Base-by-base conservation (phyloP, 306 rosid species). In the Malus sieversii region DNA sequence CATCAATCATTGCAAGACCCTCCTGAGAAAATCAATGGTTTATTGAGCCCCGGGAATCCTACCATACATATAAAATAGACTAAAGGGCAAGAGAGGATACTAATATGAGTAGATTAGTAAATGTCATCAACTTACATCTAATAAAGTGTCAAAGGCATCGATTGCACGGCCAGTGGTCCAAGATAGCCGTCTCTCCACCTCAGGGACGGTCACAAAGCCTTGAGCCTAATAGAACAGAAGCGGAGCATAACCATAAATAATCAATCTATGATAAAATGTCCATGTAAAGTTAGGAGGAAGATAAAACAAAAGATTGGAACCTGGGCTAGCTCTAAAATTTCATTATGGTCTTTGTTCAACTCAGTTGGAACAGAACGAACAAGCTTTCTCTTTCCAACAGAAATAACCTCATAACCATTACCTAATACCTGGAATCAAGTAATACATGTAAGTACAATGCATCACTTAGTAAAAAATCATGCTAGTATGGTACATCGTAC, bases 351-450 rank as follows among this genome's bases (percentile, higher is more conserved):
- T 83, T 90, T 95, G 87, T 95, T 95, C 88, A 95, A 84, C 78
- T 95, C 99, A 20, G 97, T 95, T 68, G 99, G 99, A 84, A 95
- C 99, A 11, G 99, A 95, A 66, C 97, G 99, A 38, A 95, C 91
- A 80, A 95, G 97, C 86, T 95, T 92, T 83, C 48, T 90, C 89
- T 88, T 95, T 75, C 97, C 99, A 75, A 95, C 96, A 63, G 97
- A 84, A 83, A 95, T 90, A 35, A 95, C 97, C 85, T 95, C 99
- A 81, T 87, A 95, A 80, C 99, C 97, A 66, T 90, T 92, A 46
- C 99, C 99, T 66, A 95, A 58, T 75, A 86, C 89, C 99, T 95
- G 93, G 75, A 86, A 80, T 45, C 75, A 78, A 78, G 73, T 40
- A 60, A 32, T 30, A 64, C 46, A 58, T 59, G 44, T 77, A 69